phyloP scores from a whole-genome alignment of 2,329 filamentous ascomycete species.

The Domatiomyces globalis region DNA sequence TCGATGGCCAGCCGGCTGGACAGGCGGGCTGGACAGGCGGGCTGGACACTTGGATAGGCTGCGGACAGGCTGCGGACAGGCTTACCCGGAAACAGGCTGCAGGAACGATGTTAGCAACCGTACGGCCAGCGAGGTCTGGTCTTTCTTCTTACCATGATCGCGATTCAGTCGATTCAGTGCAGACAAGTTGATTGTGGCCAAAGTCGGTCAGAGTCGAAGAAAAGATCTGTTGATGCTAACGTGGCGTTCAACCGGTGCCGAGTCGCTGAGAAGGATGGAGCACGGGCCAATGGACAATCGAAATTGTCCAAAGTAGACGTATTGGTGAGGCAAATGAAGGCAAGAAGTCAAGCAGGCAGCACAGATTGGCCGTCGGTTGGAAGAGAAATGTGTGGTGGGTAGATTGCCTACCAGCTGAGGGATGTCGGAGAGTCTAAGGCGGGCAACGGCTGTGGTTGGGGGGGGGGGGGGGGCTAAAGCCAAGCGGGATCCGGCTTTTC shows the following conservation, averaged over 20 bases:
- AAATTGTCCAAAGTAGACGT: not conserved
- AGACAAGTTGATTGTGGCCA: not conserved
- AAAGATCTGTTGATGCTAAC: not conserved
- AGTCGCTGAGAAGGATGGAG: not conserved
- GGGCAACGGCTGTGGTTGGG: not conserved
- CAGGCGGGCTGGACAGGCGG: not conserved
- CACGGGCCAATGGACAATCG: not conserved
- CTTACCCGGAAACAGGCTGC: slow-evolving; percentile 19
- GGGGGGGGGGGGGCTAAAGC: not conserved
- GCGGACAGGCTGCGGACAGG: not conserved
- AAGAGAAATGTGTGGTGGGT: slow-evolving; percentile 1
- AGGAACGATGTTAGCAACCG: slow-evolving; percentile 3
- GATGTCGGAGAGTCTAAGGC: slow-evolving; percentile 1
- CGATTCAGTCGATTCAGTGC: not conserved
- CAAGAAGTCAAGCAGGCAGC: not conserved
- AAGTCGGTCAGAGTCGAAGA: not conserved
- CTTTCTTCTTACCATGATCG: slow-evolving; percentile 13
- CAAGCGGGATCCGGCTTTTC: not conserved
- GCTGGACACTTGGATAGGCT: not conserved
- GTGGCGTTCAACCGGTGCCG: not conserved
- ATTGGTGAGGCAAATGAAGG: not conserved
- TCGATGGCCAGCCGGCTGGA: slow-evolving; percentile 1
- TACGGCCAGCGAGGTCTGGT: not conserved
- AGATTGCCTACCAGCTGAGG: slow-evolving; percentile 1
- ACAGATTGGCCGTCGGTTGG: too few relatives aligned